Evolutionary conservation across 345 rosid genomes (phyloP).

Genomic region (Boechera stricta): DNA sequence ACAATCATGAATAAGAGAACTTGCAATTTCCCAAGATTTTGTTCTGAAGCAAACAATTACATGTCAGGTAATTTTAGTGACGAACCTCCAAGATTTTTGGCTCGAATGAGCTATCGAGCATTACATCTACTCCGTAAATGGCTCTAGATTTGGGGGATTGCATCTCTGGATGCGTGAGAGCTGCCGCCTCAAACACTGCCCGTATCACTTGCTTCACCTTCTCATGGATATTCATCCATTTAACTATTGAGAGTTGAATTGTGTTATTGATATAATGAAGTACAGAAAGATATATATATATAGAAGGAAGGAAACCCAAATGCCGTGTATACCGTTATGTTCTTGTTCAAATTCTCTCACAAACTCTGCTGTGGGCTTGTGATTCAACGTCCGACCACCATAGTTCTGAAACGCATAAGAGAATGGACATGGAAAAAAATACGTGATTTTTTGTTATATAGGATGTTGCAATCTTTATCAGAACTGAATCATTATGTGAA

Average conservation of each 20-base stretch:
- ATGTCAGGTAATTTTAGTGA: slow-evolving; percentile 29
- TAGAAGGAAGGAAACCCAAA: slow-evolving; percentile 3
- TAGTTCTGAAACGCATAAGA: slow-evolving; percentile 68
- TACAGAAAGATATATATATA: not conserved
- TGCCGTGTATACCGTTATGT: slow-evolving; percentile 65
- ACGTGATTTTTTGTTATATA: slow-evolving; percentile 5
- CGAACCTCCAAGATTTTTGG: slow-evolving; percentile 93
- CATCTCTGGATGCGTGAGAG: slow-evolving; percentile 86
- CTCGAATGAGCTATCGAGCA: slow-evolving; percentile 78
- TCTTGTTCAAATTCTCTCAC: slow-evolving; percentile 82
- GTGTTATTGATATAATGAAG: slow-evolving; percentile 15
- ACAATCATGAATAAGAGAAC: slow-evolving; percentile 20
- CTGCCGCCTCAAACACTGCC: slow-evolving; percentile 84
- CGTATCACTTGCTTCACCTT: slow-evolving; percentile 66
- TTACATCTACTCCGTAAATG: slow-evolving; percentile 90
- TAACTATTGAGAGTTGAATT: slow-evolving; percentile 54
- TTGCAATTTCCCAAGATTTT: not conserved
- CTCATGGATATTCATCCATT: slow-evolving; percentile 79
- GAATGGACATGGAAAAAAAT: slow-evolving; percentile 7
- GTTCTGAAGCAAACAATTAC: not conserved
- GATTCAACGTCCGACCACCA: slow-evolving; percentile 76
- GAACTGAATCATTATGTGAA: slow-evolving; percentile 17
- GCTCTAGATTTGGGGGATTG: slow-evolving; percentile 77
- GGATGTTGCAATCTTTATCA: slow-evolving; percentile 3
- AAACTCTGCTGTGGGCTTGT: slow-evolving; percentile 81